phyloP scores from a whole-genome alignment of 805 yeast genomes.

The Starmerella sirachaensis region DNA sequence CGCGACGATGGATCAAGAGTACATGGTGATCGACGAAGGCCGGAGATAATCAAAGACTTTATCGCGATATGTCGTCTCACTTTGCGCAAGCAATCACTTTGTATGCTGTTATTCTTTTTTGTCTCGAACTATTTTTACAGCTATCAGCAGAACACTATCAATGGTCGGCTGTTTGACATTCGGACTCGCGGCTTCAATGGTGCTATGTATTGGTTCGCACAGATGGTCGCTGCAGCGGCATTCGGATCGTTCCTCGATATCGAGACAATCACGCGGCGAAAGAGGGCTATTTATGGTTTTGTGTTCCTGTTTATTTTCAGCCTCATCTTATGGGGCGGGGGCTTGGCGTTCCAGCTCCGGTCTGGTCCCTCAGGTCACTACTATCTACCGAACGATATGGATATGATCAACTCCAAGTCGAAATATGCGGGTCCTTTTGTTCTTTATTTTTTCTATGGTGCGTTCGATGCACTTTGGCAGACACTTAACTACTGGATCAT shows the following conservation, averaged over 20 bases:
- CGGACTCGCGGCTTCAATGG: conserved; percentile 52
- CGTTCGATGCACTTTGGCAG: conserved; percentile 48
- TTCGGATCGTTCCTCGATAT: conserved; percentile 41
- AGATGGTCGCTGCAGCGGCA: conserved; percentile 44
- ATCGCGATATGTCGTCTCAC: conserved; percentile 30
- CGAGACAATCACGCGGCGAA: conserved; percentile 31
- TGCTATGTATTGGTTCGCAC: conserved; percentile 47
- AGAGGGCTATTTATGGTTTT: conserved; percentile 37
- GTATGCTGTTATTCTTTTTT: conserved; percentile 49
- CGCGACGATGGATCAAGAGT: conserved; percentile 6
- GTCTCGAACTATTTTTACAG: conserved; percentile 57
- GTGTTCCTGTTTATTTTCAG: conserved; percentile 31
- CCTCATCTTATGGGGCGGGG: conserved; percentile 49
- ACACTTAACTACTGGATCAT: conserved; percentile 44
- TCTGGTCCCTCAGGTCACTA: conserved; percentile 25
- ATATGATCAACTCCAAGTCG: conserved; percentile 37
- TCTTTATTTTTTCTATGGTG: conserved; percentile 50
- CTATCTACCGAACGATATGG: conserved; percentile 22
- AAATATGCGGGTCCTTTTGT: conserved; percentile 47
- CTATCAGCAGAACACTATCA: conserved; percentile 47
- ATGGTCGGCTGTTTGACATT: conserved; percentile 42
- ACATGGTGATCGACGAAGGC: not conserved
- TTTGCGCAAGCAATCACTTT: conserved; percentile 32
- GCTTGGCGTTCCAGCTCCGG: conserved; percentile 35
- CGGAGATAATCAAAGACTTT: conserved; percentile 34